Base-by-base conservation (phyloP, 495 filamentous ascomycete genomes). In the Penicillium robsamsonii region DNA sequence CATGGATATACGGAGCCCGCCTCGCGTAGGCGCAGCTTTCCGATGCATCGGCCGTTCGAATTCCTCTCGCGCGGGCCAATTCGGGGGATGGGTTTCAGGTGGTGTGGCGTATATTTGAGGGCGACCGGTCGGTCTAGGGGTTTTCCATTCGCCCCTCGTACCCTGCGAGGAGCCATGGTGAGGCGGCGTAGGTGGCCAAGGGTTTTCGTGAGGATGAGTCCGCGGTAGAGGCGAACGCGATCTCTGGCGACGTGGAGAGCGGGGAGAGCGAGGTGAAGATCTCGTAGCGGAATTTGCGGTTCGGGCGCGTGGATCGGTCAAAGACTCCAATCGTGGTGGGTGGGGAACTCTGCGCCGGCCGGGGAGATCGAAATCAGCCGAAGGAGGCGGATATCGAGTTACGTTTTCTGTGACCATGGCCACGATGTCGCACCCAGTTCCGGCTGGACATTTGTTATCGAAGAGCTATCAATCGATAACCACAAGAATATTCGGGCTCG, bases 401-500 rank as follows among this genome's bases (percentile, higher is more conserved):
- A 66, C 73, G 75, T 72, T 71, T 70, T 68, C 72, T 71, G 74
- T 79, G 75, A 75, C 75, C 75, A 79, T 79, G 72, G 75, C 73
- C 75, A 77, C 75, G 66, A 68, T 51, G 50, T 64, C 62, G 64
- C 55, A 70, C 64, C 65, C 69, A 75, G 70, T 65, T 66, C 73
- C 61, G 65, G 73, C 65, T 75, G 72, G 71, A 76, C 75, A 78
- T 78, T 78, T 68, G 72, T 75, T 68, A 64, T 62, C 58, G 35
- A 54, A 17, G 30, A n/a, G 29, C 17, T 47, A 47, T 47, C 44
- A 11, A 46, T 27, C 29, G 45, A 29, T n/a, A 27, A 47, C 45
- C 45, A 31, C 18, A 38, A 6, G 38, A 46, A 25, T 18, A 42
- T 54, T 31, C 42, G 57, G 15, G 12, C 25, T 38, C 17, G 20